Evolutionary conservation across 129 eudicot genomes (phyloP).

Genomic region (Lactuca sativa): DNA sequence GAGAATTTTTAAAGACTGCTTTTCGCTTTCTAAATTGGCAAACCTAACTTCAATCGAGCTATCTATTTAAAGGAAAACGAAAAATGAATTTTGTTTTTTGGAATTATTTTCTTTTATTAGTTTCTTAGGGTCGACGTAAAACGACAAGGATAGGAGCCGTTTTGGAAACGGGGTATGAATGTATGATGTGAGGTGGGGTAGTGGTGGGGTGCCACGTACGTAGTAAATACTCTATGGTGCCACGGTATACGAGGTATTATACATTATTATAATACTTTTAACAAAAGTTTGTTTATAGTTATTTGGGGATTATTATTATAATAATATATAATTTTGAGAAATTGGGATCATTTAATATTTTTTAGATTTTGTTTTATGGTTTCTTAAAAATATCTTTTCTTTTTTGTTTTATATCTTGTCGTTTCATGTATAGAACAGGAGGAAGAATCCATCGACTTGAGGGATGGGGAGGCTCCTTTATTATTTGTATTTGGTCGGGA

Average conservation of each 20-base stretch:
- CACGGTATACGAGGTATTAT: slow-evolving; percentile 19
- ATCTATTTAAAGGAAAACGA: slow-evolving; percentile 54
- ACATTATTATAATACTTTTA: too few relatives aligned
- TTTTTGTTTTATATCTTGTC: too few relatives aligned
- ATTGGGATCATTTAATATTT: too few relatives aligned
- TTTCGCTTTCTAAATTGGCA: slow-evolving; percentile 64
- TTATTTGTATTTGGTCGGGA: too few relatives aligned
- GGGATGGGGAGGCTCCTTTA: too few relatives aligned
- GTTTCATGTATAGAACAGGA: too few relatives aligned
- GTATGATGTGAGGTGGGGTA: slow-evolving; percentile 26
- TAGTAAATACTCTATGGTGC: slow-evolving; percentile 9
- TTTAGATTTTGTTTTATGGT: too few relatives aligned
- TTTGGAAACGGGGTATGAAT: slow-evolving; percentile 7
- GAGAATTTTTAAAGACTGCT: slow-evolving; percentile 18
- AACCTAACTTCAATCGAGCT: slow-evolving; percentile 55
- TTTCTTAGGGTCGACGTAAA: slow-evolving; percentile 9
- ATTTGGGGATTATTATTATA: too few relatives aligned
- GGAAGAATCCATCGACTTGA: too few relatives aligned
- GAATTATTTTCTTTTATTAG: slow-evolving; percentile 1
- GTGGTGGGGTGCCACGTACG: slow-evolving; percentile 43
- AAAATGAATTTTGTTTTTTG: background rate
- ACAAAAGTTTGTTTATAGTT: too few relatives aligned
- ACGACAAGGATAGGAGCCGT: slow-evolving; percentile 40
- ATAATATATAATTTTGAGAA: too few relatives aligned
- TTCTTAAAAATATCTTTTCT: too few relatives aligned